Evolutionary conservation across 768 basidiomycete species (phyloP).

Genomic region (Polyporus arcularius): DNA sequence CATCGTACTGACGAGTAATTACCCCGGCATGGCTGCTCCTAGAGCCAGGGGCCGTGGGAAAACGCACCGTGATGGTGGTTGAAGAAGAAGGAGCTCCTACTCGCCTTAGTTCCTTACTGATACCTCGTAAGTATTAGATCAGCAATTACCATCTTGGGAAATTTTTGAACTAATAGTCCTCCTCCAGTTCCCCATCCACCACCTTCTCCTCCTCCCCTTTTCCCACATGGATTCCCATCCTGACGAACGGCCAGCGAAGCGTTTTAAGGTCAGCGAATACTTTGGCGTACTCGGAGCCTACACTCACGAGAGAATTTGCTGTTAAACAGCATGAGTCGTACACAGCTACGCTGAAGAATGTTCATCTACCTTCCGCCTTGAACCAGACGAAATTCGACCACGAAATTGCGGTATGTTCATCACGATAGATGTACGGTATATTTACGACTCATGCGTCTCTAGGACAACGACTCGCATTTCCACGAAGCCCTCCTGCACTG

Average conservation of each 20-base stretch:
- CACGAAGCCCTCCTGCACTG: slow-evolving; percentile 72
- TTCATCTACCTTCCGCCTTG: slow-evolving; percentile 72
- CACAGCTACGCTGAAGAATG: slow-evolving; percentile 61
- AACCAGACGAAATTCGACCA: slow-evolving; percentile 51
- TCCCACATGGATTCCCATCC: slow-evolving; percentile 10
- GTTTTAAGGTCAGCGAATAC: slow-evolving; percentile 27
- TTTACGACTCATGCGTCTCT: not conserved
- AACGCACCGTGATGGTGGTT: too few species aligned
- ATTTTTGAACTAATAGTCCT: not conserved
- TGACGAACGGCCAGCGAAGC: slow-evolving; percentile 25
- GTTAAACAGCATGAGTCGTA: slow-evolving; percentile 71
- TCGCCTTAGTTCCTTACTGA: too few species aligned
- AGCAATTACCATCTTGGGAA: too few species aligned
- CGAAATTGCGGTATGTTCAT: slow-evolving; percentile 50
- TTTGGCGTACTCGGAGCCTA: too few species aligned
- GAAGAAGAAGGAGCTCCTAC: too few species aligned
- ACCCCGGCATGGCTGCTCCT: too few species aligned
- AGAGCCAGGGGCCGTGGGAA: too few species aligned
- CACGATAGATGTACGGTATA: too few species aligned
- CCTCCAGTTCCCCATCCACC: not conserved
- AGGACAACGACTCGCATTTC: slow-evolving; percentile 84
- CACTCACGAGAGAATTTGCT: not conserved
- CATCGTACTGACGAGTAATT: too few species aligned
- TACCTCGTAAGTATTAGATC: too few species aligned
- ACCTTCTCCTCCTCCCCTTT: not conserved